Evolutionary conservation across 2,329 filamentous ascomycete species (phyloP), one percentile per base, ranked within the genome.

Genomic region (Phaeomoniella chlamydospora): DNA sequence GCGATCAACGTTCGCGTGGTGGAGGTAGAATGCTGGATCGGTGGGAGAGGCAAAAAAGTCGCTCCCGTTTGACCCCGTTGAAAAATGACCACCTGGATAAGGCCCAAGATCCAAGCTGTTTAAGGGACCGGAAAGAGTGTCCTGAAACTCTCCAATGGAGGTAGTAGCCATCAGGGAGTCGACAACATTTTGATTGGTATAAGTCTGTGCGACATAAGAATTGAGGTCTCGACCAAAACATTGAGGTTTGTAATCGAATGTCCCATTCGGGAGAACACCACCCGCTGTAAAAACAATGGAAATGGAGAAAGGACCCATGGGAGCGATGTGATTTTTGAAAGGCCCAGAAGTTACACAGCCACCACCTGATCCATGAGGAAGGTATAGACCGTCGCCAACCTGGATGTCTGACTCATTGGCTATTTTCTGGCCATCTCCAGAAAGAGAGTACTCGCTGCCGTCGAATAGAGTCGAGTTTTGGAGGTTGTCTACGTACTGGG

Each of bases 401-500:
- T 38, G 41, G 13, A 32, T 14, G 5, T 14, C 30, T 10, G 30
- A 15, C 17, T 15, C 30, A 15, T 32, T 15, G 30, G 86, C 6
- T 58, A 70, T 4, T 71, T 62, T 40, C 49, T 83, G 39, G 10
- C 46, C 45, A 32, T 57, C 51, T 17, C 57, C 55, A 19, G 47
- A 49, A 36, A 55, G 49, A 38, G 55, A 60, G 37, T 53, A 53
- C 22, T 48, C 51, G 15, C 53, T 55, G 15, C 59, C 59, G 39
- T 58, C 54, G 40, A 59, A 54, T 26, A 58, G 41, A 6, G 50
- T 49, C 5, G 48, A 54, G 36, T 44, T 46, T 5, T 41, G 18
- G 3, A 50, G 50, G 36, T 56, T 48, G 31, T 49, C 42, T 5
- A 47, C 50, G 15, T 50, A 57, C 18, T 53, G 50, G 31, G 48